A percentile compares a stretch with the other conserved stretches of the same genome.
These are phyloP conservation scores for Desmodesmus armatus DNA, from an alignment of 139 green algal genomes.

Conservation along the genomic window DNA sequence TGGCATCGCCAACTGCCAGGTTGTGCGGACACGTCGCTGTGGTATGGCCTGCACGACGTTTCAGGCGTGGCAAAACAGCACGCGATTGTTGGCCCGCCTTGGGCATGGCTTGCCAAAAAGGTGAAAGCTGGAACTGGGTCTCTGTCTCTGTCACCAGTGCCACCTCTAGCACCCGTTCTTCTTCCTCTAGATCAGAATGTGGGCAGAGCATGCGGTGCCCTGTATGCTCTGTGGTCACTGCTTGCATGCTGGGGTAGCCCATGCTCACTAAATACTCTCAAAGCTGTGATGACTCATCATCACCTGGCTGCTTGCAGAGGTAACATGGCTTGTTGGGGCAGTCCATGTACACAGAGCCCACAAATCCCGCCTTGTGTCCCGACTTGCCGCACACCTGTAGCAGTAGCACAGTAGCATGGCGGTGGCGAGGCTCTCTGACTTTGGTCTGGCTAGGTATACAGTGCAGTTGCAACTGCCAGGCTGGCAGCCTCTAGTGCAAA, in stretches of 20 bases:
- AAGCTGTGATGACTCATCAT: too few relatives aligned
- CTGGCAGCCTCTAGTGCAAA: neutral
- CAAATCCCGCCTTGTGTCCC: conserved; percentile 89
- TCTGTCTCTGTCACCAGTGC: too few relatives aligned
- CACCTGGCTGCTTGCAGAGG: conserved; percentile 85
- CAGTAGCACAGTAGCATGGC: neutral
- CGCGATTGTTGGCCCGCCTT: too few relatives aligned
- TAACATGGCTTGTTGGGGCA: conserved; percentile 93
- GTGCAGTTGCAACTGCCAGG: neutral
- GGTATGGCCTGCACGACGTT: conserved; percentile 77
- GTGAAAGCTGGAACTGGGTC: too few relatives aligned
- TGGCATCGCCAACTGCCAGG: conserved; percentile 38
- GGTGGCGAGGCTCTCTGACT: conserved; percentile 1
- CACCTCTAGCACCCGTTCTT: too few relatives aligned
- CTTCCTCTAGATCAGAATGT: too few relatives aligned
- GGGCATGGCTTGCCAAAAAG: too few relatives aligned
- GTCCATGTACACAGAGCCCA: conserved; percentile 76
- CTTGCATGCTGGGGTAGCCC: too few relatives aligned
- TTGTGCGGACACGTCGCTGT: conserved; percentile 87
- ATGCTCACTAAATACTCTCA: too few relatives aligned
- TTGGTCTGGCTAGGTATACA: neutral
- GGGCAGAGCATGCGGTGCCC: too few relatives aligned
- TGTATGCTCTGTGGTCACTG: too few relatives aligned
- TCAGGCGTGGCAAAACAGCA: too few relatives aligned
- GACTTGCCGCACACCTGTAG: conserved; percentile 84